Percentiles rank a stretch among this genome's conserved stretches.
Conservation (phyloP, 2,329 filamentous ascomycete species). For the Fonsecaea monophora region DNA sequence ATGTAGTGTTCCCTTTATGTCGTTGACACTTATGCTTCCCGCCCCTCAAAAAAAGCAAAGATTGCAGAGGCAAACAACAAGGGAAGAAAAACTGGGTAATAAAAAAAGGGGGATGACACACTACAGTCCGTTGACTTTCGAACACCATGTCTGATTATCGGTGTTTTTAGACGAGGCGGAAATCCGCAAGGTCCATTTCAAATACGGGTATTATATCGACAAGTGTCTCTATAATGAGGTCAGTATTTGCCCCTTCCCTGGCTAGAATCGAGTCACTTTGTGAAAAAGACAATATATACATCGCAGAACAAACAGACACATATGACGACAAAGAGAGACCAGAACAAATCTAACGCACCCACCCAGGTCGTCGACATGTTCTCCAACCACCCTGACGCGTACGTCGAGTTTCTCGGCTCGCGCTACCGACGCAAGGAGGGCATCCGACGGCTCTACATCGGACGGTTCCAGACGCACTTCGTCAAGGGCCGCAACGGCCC, state of each 20-base stretch:
- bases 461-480: constrained; percentile 59
- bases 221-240: constrained; percentile 66
- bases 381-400: constrained; percentile 60
- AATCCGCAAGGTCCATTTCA: constrained; percentile 63
- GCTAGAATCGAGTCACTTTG: background rate
- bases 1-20: too few relatives aligned
- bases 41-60: too few relatives aligned
- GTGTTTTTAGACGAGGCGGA: constrained; percentile 58
- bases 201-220: constrained; percentile 66
- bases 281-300: too few relatives aligned
- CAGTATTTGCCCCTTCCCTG: constrained; percentile 14
- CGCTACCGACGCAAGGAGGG: constrained; percentile 61
- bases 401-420: constrained; percentile 63
- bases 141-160: too few relatives aligned
- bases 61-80: too few relatives aligned
- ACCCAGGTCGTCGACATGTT: constrained; percentile 56
- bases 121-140: background rate
- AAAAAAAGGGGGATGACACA: background rate
- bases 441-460: constrained; percentile 60
- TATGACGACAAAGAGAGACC: background rate
- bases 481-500: constrained; percentile 63
- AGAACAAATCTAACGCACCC: too few relatives aligned
- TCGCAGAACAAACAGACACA: too few relatives aligned
- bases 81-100: background rate
- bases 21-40: too few relatives aligned